Evolutionary conservation across 805 yeast species (phyloP).

Genomic region (Zygosaccharomyces lentus): DNA sequence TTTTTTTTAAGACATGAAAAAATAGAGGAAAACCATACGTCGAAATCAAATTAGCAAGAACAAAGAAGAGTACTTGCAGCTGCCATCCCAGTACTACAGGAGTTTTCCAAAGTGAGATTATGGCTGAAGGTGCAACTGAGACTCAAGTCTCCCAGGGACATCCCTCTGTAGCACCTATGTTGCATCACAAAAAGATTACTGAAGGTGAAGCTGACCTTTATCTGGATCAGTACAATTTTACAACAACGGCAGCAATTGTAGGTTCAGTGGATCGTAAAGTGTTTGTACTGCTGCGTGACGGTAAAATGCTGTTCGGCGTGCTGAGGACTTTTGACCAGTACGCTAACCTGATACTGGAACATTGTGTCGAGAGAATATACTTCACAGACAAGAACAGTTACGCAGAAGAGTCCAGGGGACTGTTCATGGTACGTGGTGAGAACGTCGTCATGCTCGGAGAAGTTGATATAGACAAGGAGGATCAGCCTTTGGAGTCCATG

Average conservation of each 20-base stretch:
- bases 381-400: constrained; percentile 50
- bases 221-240: constrained; percentile 75
- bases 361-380: constrained; percentile 81
- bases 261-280: constrained; percentile 81
- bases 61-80: not conserved
- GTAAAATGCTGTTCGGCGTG: constrained; percentile 81
- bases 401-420: constrained; percentile 76
- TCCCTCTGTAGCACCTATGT: constrained; percentile 2
- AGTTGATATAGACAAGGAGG: constrained; percentile 83
- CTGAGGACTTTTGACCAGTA: constrained; percentile 94
- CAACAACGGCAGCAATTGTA: constrained; percentile 86
- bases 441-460: constrained; percentile 93
- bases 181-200: constrained; percentile 28
- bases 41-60: not conserved
- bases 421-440: constrained; percentile 90
- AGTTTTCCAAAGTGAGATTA: not conserved
- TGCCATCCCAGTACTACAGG: not conserved
- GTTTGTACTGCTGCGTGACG: constrained; percentile 83
- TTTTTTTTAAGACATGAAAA: not conserved
- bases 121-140: not conserved
- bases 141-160: constrained; percentile 2
- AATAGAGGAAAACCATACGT: not conserved
- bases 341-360: constrained; percentile 88
- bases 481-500: constrained; percentile 54
- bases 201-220: constrained; percentile 54